Conservation (phyloP, 306 rosid species). For the Citrullus colocynthis region DNA sequence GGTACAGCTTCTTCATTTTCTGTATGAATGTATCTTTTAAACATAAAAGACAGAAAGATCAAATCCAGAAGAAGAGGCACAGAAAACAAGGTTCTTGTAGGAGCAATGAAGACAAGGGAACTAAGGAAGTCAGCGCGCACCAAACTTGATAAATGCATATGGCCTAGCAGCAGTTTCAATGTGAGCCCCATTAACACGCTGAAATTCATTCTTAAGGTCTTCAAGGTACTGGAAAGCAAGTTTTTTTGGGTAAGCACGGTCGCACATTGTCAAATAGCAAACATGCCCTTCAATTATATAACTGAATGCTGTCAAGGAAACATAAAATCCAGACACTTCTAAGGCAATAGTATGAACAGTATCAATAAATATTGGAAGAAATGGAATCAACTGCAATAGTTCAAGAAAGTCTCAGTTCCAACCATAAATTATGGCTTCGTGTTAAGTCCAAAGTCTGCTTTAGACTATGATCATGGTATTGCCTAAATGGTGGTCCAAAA, state of each 20-base stretch:
- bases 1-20: slow-evolving; percentile 95
- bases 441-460: background rate
- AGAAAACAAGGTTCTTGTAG: background rate
- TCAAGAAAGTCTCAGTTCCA: background rate
- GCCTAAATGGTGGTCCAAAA: background rate
- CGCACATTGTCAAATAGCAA: slow-evolving; percentile 97
- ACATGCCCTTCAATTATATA: slow-evolving; percentile 90
- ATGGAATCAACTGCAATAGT: background rate
- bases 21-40: slow-evolving; percentile 78
- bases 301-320: slow-evolving; percentile 56
- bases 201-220: slow-evolving; percentile 93
- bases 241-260: slow-evolving; percentile 96
- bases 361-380: background rate
- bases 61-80: slow-evolving; percentile 12
- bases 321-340: slow-evolving; percentile 9
- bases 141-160: slow-evolving; percentile 95
- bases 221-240: slow-evolving; percentile 98
- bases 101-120: background rate
- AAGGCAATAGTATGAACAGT: background rate
- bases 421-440: background rate
- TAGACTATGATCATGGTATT: background rate
- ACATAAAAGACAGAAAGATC: slow-evolving; percentile 18
- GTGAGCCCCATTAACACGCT: slow-evolving; percentile 75
- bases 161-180: slow-evolving; percentile 99
- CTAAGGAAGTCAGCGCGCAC: slow-evolving; percentile 22